Conservation (phyloP, 345 rosid species). For the Salix brachista region DNA sequence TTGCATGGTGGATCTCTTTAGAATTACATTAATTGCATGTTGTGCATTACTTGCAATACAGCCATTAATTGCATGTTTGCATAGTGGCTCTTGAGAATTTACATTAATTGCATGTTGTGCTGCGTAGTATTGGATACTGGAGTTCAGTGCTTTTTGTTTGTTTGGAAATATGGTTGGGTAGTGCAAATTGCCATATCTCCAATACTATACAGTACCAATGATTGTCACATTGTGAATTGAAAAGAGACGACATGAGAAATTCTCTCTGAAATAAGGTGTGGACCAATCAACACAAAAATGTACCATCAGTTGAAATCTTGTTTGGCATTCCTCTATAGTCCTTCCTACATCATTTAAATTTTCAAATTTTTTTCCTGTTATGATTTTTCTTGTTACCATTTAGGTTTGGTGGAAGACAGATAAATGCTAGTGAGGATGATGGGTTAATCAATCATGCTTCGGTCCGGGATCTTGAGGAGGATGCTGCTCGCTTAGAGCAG, state of each 20-base stretch:
- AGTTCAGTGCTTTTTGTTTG: background rate
- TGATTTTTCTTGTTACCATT: background rate
- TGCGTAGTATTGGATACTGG: background rate
- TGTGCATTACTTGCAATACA: background rate
- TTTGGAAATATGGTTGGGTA: background rate
- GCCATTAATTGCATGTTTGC: background rate
- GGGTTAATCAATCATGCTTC: conserved; percentile 74
- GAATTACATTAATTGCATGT: no score
- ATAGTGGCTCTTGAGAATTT: background rate
- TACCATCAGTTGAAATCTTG: background rate
- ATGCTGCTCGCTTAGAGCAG: conserved; percentile 62
- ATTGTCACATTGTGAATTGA: background rate
- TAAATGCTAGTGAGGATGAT: conserved; percentile 78
- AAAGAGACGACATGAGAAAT: background rate
- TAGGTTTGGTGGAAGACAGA: conserved; percentile 88
- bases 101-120: background rate
- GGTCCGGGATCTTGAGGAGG: conserved; percentile 62
- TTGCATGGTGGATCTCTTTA: no score
- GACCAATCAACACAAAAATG: background rate
- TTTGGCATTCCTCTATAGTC: background rate
- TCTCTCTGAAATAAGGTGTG: background rate
- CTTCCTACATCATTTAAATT: background rate
- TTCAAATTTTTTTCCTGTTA: background rate
- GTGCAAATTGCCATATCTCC: background rate
- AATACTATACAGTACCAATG: background rate